Evolutionary conservation across 768 basidiomycete species (phyloP).

Genomic region (Podaxis sp.): DNA sequence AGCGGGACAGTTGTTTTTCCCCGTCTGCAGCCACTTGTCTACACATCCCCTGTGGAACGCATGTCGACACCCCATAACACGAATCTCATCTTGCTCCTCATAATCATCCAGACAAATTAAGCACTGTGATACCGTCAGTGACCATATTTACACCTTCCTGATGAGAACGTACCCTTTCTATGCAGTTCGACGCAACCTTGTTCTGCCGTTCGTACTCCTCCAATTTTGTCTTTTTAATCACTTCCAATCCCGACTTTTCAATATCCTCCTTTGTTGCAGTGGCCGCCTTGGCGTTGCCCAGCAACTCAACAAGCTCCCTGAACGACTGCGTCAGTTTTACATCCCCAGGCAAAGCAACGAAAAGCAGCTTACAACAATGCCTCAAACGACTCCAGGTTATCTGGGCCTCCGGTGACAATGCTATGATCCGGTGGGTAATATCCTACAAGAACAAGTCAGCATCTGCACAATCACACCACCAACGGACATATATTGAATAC

Average conservation of each 20-base stretch:
- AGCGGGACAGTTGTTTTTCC: constrained; percentile 89
- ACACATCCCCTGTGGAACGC: constrained; percentile 90
- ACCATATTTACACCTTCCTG: constrained; percentile 1
- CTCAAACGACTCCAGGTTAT: constrained; percentile 76
- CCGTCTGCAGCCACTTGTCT: constrained; percentile 83
- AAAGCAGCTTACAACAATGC: constrained; percentile 59
- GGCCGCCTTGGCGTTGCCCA: constrained; percentile 81
- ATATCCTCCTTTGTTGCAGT: constrained; percentile 85
- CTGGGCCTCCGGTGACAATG: constrained; percentile 75
- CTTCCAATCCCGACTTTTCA: constrained; percentile 76
- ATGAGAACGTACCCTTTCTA: constrained; percentile 62
- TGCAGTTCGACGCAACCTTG: constrained; percentile 72
- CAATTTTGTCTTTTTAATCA: constrained; percentile 62
- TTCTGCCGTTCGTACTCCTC: constrained; percentile 57
- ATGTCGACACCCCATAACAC: constrained; percentile 82
- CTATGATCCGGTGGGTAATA: constrained; percentile 91
- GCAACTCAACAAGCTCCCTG: constrained; percentile 80
- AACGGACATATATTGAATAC: constrained; percentile 19
- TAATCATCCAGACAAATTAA: constrained; percentile 91
- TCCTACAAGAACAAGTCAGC: constrained; percentile 42
- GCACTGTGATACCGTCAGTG: constrained; percentile 44
- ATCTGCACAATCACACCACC: neutral
- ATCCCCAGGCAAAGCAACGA: constrained; percentile 13
- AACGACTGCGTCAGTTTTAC: constrained; percentile 5
- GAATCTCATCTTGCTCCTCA: constrained; percentile 70